phyloP scores from a whole-genome alignment of 2,329 filamentous ascomycete species.

The Penicillium frequentans region DNA sequence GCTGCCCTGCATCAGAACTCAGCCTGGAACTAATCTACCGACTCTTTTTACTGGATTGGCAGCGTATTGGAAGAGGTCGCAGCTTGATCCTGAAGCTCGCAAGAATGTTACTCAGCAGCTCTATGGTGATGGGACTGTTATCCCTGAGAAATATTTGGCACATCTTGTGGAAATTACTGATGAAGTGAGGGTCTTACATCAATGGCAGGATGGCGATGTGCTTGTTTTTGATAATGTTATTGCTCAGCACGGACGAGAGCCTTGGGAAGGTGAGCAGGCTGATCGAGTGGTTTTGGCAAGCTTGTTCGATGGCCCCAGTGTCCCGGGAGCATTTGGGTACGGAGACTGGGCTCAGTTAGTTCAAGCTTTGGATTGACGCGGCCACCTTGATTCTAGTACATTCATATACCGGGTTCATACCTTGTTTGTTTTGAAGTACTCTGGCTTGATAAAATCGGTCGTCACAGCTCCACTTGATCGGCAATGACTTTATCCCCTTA shows the following conservation, averaged over 20 bases:
- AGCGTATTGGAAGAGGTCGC: slow-evolving; percentile 44
- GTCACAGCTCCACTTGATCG: neutral
- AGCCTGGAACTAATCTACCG: slow-evolving; percentile 47
- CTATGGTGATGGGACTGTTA: slow-evolving; percentile 49
- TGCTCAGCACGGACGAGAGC: slow-evolving; percentile 51
- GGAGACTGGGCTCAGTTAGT: slow-evolving; percentile 50
- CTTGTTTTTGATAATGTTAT: slow-evolving; percentile 52
- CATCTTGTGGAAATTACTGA: slow-evolving; percentile 48
- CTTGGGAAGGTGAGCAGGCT: slow-evolving; percentile 49
- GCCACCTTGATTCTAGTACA: neutral
- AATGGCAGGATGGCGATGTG: slow-evolving; percentile 50
- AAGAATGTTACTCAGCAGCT: slow-evolving; percentile 41
- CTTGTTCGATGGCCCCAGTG: slow-evolving; percentile 47
- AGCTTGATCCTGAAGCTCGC: slow-evolving; percentile 22
- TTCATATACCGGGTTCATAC: too few species aligned
- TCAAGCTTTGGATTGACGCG: slow-evolving; percentile 39
- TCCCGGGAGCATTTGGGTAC: slow-evolving; percentile 46
- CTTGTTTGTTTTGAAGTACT: neutral
- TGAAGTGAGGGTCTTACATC: slow-evolving; percentile 51
- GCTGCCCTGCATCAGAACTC: slow-evolving; percentile 49
- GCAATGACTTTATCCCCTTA: neutral
- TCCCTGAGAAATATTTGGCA: slow-evolving; percentile 48
- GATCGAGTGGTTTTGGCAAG: slow-evolving; percentile 51
- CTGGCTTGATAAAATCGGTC: neutral
- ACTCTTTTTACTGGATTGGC: slow-evolving; percentile 50